phyloP scores from a whole-genome alignment of 176 grass and related monocot genomes.

The Leersia perrieri region DNA sequence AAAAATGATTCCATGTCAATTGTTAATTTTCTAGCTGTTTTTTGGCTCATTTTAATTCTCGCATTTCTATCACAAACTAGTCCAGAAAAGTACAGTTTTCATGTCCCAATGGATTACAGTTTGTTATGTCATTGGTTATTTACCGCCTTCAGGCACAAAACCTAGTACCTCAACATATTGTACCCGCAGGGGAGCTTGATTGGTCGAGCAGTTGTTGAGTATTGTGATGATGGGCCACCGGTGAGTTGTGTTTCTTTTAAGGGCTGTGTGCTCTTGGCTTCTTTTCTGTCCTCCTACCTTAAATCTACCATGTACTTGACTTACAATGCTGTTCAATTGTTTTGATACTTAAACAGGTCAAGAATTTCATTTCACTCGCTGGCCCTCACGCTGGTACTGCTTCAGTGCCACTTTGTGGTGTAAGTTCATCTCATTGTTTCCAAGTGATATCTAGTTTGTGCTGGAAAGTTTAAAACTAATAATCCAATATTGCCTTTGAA shows the following conservation, averaged over 20 bases:
- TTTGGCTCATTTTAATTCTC: slow-evolving; percentile 21
- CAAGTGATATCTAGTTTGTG: slow-evolving; percentile 21
- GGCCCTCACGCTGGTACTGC: slow-evolving; percentile 97
- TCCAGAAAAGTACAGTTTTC: neutral
- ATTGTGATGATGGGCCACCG: slow-evolving; percentile 71
- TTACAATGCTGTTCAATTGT: neutral
- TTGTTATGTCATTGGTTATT: neutral
- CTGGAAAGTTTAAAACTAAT: slow-evolving; percentile 23
- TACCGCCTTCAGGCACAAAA: neutral
- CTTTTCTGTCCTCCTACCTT: neutral
- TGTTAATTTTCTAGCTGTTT: neutral
- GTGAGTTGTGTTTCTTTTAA: slow-evolving; percentile 47
- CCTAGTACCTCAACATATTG: neutral
- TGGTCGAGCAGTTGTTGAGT: slow-evolving; percentile 81
- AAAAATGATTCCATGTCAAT: neutral
- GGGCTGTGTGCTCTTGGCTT: neutral
- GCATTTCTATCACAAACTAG: neutral
- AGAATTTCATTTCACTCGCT: slow-evolving; percentile 84
- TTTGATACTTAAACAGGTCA: slow-evolving; percentile 59
- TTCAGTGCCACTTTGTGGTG: slow-evolving; percentile 93
- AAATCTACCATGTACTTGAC: neutral
- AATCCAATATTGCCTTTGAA: neutral
- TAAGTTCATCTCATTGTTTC: slow-evolving; percentile 48
- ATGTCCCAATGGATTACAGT: neutral
- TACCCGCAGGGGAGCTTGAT: slow-evolving; percentile 84